These are phyloP conservation scores for Alternaria brassicicola DNA, from an alignment of 2,329 filamentous ascomycete species.

Conservation along the genomic window DNA sequence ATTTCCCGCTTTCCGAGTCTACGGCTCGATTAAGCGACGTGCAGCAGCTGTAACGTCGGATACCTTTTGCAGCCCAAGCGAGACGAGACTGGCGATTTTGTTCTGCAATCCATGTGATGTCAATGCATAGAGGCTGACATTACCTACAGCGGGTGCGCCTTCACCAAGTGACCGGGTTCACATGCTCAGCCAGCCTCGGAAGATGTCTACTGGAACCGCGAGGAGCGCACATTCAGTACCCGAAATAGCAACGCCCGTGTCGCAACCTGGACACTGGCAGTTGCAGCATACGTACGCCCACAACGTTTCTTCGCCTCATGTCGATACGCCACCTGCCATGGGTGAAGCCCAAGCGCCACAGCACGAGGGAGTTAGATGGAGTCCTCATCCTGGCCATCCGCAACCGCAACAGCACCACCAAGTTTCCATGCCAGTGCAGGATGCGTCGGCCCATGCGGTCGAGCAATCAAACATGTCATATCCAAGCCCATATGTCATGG, in stretches of 20 bases:
- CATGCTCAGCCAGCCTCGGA: conserved; percentile 47
- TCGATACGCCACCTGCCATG: conserved; percentile 38
- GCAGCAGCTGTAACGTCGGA: conserved; percentile 32
- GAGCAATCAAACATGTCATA: conserved; percentile 41
- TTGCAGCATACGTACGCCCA: conserved; percentile 42
- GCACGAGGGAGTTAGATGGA: conserved; percentile 43
- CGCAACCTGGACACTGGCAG: conserved; percentile 47
- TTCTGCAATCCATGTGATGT: conserved; percentile 24
- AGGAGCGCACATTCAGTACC: conserved; percentile 47
- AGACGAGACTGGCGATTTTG: conserved; percentile 13
- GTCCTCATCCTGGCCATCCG: conserved; percentile 39
- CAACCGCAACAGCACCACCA: conserved; percentile 45
- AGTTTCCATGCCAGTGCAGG: conserved; percentile 44
- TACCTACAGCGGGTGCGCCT: conserved; percentile 35
- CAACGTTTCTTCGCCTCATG: conserved; percentile 45
- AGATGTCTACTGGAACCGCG: conserved; percentile 47
- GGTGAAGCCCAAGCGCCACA: conserved; percentile 38
- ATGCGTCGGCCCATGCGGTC: conserved; percentile 39
- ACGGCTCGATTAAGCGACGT: conserved; percentile 32
- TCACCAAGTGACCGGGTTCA: conserved; percentile 49
- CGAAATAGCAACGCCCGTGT: conserved; percentile 45
- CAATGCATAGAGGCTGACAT: conserved; percentile 28
- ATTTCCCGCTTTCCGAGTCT: conserved; percentile 16
- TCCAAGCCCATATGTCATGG: conserved; percentile 47
- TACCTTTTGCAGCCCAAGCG: conserved; percentile 12